Base-by-base conservation (phyloP, 2,329 filamentous ascomycete genomes). In the Metarhizium album region DNA sequence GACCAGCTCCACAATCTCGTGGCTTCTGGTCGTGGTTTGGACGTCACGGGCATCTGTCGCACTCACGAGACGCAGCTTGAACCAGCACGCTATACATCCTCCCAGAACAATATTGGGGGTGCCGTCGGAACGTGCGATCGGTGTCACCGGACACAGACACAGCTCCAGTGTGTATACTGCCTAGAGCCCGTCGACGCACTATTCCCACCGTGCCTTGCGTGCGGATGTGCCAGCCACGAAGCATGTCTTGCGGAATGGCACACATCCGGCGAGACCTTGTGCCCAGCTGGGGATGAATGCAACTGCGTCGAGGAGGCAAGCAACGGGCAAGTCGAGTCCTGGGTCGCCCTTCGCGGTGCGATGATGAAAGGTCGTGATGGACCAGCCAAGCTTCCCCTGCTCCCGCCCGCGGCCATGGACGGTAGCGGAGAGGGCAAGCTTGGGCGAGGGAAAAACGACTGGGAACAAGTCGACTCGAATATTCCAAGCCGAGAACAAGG, bases 251-350 rank as follows among this genome's bases (percentile, higher is more conserved):
- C 71, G 2, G 76, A 80, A 58, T 82, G 79, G 78, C 76, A 80
- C 56, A 73, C 69, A 6, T 71, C 73, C 5, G 76, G 76, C 22
- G 78, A 81, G 62, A 74, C 67, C 1, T 64, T 74, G 45, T 85
- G 82, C 51, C 79, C 81, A 0, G 80, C 79, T 0, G 81, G 80
- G 1, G 82, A 84, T 58, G 82, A 84, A 60, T 85, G 82, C 59
- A 70, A 78, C 52, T 85, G 82, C 57, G 70, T 75, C 0, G 70
- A 75, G 14, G 75, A 82, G 54, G 79, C 80, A 1, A 70, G 68
- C 51, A 72, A 69, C 45, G 80, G 78, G 1, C 70, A 79, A 40
- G 74, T 83, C 8, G 81, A 83, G 62, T 79, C 76, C 20, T 82
- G 80, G 76, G 74, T 75, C 0, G 79, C 78, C 3, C 58, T 70